Evolutionary conservation across 2,329 filamentous ascomycete species (phyloP).

Genomic region (Epichloe elymi): DNA sequence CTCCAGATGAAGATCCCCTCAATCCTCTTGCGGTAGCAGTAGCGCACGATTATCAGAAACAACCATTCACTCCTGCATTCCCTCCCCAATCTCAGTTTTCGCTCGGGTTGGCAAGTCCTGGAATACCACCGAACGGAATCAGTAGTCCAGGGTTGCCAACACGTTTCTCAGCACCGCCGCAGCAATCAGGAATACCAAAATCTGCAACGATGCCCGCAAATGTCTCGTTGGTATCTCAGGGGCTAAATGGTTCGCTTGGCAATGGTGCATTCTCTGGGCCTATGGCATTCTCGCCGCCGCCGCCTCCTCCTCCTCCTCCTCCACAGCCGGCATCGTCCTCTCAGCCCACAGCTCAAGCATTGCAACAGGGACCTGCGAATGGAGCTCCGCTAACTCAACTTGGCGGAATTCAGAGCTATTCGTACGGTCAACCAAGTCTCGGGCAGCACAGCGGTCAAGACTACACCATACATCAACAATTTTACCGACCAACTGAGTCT

Average conservation of each 20-base stretch:
- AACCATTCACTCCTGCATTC: slow-evolving; percentile 40
- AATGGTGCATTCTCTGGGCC: slow-evolving; percentile 23
- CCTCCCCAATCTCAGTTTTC: slow-evolving; percentile 30
- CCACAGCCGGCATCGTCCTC: slow-evolving; percentile 8
- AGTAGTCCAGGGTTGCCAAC: slow-evolving; percentile 18
- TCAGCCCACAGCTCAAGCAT: slow-evolving; percentile 7
- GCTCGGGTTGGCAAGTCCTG: slow-evolving; percentile 30
- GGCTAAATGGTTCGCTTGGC: slow-evolving; percentile 24
- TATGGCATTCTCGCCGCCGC: slow-evolving; percentile 27
- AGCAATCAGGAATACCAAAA: slow-evolving; percentile 34
- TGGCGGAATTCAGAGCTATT: slow-evolving; percentile 45
- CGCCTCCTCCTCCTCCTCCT: slow-evolving; percentile 9
- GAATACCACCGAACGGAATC: slow-evolving; percentile 12
- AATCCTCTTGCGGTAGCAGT: slow-evolving; percentile 47
- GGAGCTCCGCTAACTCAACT: slow-evolving; percentile 30
- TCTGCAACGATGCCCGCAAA: slow-evolving; percentile 36
- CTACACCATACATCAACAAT: slow-evolving; percentile 53
- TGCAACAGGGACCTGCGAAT: slow-evolving; percentile 22
- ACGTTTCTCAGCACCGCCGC: slow-evolving; percentile 23
- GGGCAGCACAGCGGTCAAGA: slow-evolving; percentile 20
- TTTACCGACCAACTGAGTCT: slow-evolving; percentile 54
- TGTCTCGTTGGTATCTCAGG: slow-evolving; percentile 15
- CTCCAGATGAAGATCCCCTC: slow-evolving; percentile 51
- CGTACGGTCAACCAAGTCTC: slow-evolving; percentile 21
- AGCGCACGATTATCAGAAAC: slow-evolving; percentile 39